Evolutionary conservation across 768 basidiomycete genomes (phyloP), one percentile per base, ranked within the genome.

Genomic region (Mycena capillaripes): DNA sequence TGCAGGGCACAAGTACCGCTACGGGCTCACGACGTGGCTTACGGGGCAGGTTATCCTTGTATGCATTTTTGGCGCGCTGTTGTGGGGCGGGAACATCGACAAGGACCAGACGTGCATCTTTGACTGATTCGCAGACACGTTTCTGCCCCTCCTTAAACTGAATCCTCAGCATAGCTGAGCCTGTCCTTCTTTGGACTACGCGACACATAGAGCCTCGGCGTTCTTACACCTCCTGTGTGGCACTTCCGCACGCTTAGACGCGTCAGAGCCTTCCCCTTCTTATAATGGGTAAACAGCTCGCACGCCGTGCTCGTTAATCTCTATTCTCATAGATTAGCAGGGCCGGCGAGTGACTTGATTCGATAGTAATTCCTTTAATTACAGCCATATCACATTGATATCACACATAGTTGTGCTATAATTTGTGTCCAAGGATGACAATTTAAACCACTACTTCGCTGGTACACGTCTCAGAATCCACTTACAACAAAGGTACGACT

Each of bases 21-120:
- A 99, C 80, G 89, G 88, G 30, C 73, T 87, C 2, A 77, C 89
- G 50, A 97, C 95, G 78, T 93, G 93, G 87, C 79, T 87, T 23
- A 77, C 85, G 25, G 93, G 92, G 17, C 95, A 98, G 82, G 62
- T 91, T n/a, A 62, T 75, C 27, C 63, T 75, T 29, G 50, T 72
- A 40, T 64, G 60, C 63, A 69, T 75, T 36, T 71, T 75, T 25
- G 74, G 70, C 19, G 50, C 74, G 1, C 34, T 72, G 10, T n/a
- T 75, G 17, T 75, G 74, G 74, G 59, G 48, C 40, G 67, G 70
- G 21, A 46, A 64, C 4, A 72, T 75, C 48, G 32, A 16, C 50
- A 75, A 69, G 58, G 36, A 34, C 21, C 70, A 71, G 48, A 71
- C 74, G 23, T 75, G 74, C 32, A 21, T 21, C 16, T 75, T 75